These are phyloP conservation scores for Aspergillus viridinutans DNA, from an alignment of 2,329 filamentous ascomycete genomes.

Conservation along the genomic window DNA sequence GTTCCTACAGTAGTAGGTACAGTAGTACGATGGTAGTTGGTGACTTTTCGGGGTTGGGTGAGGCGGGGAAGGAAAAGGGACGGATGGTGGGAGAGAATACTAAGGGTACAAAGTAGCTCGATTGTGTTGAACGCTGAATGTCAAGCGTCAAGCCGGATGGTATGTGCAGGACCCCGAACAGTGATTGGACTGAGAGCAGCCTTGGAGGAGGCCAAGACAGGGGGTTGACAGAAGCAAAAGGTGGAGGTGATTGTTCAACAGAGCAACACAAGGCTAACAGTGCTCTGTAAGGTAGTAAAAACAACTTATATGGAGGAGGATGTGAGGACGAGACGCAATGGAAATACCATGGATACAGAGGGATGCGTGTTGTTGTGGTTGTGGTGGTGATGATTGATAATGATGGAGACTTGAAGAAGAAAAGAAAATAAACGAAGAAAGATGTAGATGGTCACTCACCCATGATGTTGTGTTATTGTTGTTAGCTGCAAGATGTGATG, in stretches of 20 bases:
- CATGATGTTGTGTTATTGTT: slow-evolving; percentile 7
- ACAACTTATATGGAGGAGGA: neutral
- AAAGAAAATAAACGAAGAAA: slow-evolving; percentile 2
- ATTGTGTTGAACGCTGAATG: neutral
- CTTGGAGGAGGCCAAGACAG: slow-evolving; percentile 6
- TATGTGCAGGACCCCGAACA: neutral
- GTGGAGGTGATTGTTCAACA: slow-evolving; percentile 2
- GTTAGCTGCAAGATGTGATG: slow-evolving; percentile 2
- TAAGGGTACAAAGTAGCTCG: neutral
- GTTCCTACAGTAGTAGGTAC: neutral
- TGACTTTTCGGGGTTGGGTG: neutral
- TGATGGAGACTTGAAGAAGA: slow-evolving; percentile 12
- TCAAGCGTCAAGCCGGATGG: neutral
- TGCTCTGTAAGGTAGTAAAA: neutral
- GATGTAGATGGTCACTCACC: slow-evolving; percentile 13
- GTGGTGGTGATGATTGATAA: slow-evolving; percentile 1
- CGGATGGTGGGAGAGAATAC: neutral
- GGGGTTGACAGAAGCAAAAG: neutral
- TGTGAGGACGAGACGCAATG: neutral
- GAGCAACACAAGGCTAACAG: slow-evolving; percentile 5
- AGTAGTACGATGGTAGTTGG: neutral
- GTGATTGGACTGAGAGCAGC: neutral
- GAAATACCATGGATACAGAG: neutral
- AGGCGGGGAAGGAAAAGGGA: neutral
- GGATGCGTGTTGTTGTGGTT: slow-evolving; percentile 1